These are phyloP conservation scores for Mortierella sp. DNA, from an alignment of 371 early-diverging fungal genomes.

Conservation along the genomic window DNA sequence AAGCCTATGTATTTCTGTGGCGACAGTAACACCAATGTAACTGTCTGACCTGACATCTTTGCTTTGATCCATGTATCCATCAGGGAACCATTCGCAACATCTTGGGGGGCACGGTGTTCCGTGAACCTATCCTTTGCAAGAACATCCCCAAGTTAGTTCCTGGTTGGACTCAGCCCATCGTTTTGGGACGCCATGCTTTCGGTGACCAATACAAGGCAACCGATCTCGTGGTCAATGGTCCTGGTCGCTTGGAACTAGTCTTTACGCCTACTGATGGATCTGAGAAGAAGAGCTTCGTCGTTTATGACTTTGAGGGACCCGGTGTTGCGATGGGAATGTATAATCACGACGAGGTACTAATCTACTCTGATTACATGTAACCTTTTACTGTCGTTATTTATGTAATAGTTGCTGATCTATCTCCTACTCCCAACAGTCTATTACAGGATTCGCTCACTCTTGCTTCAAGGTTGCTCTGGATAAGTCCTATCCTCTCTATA, in stretches of 20 bases:
- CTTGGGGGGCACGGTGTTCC: constrained; percentile 95
- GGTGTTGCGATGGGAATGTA: constrained; percentile 96
- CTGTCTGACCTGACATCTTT: neutral
- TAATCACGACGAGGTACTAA: constrained; percentile 78
- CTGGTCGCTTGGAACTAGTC: constrained; percentile 89
- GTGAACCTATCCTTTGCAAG: constrained; percentile 92
- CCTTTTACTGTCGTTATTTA: neutral
- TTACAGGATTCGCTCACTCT: constrained; percentile 88
- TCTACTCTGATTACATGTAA: neutral
- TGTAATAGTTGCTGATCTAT: neutral
- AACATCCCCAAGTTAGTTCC: constrained; percentile 90
- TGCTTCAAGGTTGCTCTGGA: constrained; percentile 93
- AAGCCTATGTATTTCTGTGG: too few relatives aligned
- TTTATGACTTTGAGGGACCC: constrained; percentile 83
- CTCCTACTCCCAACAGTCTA: constrained; percentile 63
- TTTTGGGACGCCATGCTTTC: constrained; percentile 95
- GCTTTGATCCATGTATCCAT: neutral
- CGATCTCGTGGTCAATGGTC: constrained; percentile 85
- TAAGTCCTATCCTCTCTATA: constrained; percentile 91
- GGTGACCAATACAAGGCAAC: constrained; percentile 97
- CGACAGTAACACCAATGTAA: neutral
- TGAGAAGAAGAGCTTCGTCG: constrained; percentile 65
- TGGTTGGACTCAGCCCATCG: neutral
- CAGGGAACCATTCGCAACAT: constrained; percentile 92
- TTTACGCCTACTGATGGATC: constrained; percentile 88